Evolutionary conservation across 495 filamentous ascomycete species (phyloP), one percentile per base, ranked within the genome.

Genomic region (Tuber borchii): DNA sequence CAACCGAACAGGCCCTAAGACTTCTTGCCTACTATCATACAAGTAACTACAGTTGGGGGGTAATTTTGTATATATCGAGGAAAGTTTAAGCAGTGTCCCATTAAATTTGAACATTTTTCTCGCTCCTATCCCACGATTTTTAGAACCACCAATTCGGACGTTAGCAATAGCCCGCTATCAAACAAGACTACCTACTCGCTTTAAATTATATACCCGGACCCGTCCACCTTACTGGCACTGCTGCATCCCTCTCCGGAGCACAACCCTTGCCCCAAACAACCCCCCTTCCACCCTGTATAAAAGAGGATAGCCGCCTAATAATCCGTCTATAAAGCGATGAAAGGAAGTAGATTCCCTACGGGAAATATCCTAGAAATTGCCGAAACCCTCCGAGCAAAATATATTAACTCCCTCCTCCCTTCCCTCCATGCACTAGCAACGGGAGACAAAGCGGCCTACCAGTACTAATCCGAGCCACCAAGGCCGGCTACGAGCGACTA

Each of bases 381-480:
- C 70, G 46, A 51, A 26, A 46, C 45, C n/a, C 79, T 82, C 20
- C 51, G 39, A 22, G 20, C 71, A n/a, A 76, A 73, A 70, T 72
- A 72, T 65, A 76, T 77, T 46, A 81, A 74, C 19, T 75, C 78
- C n/a, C 77, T 76, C 19, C 77, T 76, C 5, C 75, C 73, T 16
- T 68, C 42, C 20, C 79, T 81, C n/a, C 72, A 81, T 46, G 75
- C 45, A 4, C 74, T 74, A 45, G 80, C 75, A 2, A 74, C 71
- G 1, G 68, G 76, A 19, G 75, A 79, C 51, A 70, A 74, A 46
- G 75, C 6, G 45, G 65, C 16, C 78, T 79, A 34, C 80, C 80
- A 12, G 76, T 74, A 2, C 77, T 82, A 19, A 76, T 81, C 56
- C 81, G 72, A 76, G 76, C 79, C 2, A 80, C 77, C 2, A 73